A percentile compares a stretch with the other conserved stretches of the same genome.
Conservation (phyloP, 306 rosid genomes). For the Cicer arietinum region DNA sequence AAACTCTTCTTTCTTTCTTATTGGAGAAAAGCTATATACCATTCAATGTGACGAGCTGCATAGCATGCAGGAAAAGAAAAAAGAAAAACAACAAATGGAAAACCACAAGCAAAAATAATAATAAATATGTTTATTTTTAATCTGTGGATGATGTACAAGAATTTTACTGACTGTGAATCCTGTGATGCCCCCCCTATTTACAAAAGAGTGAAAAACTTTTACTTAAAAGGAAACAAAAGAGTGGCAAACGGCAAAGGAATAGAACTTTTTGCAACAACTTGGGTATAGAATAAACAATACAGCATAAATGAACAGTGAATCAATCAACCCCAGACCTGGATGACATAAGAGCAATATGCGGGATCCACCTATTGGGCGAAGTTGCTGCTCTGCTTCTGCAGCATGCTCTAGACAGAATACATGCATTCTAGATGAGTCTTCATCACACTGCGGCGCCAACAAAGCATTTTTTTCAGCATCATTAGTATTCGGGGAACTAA, state of each 20-base stretch:
- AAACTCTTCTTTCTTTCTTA: neutral
- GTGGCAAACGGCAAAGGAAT: constrained; percentile 12
- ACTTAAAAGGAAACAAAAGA: neutral
- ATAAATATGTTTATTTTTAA: constrained; percentile 22
- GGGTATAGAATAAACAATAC: constrained; percentile 39
- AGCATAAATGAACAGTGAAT: constrained; percentile 27
- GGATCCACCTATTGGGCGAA: constrained; percentile 88
- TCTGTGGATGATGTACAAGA: neutral
- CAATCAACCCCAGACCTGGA: constrained; percentile 73
- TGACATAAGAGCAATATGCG: constrained; percentile 85
- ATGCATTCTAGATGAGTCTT: constrained; percentile 92
- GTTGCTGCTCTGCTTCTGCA: constrained; percentile 85
- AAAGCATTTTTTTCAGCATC: constrained; percentile 58
- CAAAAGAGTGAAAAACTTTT: constrained; percentile 4
- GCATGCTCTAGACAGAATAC: constrained; percentile 99
- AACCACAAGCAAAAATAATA: neutral
- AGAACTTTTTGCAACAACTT: constrained; percentile 22
- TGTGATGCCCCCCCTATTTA: neutral
- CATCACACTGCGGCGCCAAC: constrained; percentile 62
- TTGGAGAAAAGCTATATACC: constrained; percentile 2
- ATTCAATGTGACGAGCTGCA: neutral
- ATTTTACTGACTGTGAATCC: neutral
- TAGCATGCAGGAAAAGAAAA: neutral
- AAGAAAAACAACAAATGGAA: neutral
- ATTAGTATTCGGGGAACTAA: constrained; percentile 51